Conservation (phyloP, 2,329 filamentous ascomycete species). For the Colletotrichum sp. region DNA sequence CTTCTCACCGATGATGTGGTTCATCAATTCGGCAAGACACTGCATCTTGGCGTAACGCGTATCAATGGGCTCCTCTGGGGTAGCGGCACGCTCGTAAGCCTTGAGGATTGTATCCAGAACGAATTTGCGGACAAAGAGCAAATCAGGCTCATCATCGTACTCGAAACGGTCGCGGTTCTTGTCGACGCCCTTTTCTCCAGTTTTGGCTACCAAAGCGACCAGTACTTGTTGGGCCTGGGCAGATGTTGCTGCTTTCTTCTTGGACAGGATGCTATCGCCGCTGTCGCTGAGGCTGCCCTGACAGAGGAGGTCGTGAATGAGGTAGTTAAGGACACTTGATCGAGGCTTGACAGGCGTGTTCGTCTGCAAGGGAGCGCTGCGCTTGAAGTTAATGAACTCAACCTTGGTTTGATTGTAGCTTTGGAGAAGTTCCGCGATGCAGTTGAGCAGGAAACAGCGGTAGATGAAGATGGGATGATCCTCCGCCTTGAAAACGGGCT, state of each 20-base stretch:
- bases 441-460: constrained; percentile 92
- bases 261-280: constrained; percentile 75
- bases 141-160: constrained; percentile 79
- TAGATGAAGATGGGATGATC: constrained; percentile 97
- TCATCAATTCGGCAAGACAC: constrained; percentile 88
- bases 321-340: constrained; percentile 90
- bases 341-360: constrained; percentile 93
- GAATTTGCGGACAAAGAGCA: constrained; percentile 92
- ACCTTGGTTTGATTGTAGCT: constrained; percentile 96
- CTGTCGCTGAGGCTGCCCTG: constrained; percentile 67
- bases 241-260: constrained; percentile 87
- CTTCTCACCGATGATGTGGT: constrained; percentile 85
- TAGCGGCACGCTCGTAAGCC: constrained; percentile 86
- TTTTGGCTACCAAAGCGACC: constrained; percentile 86
- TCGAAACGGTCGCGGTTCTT: constrained; percentile 63
- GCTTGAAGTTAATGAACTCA: constrained; percentile 99
- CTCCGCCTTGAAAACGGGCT: constrained; percentile 84
- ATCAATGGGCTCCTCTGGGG: constrained; percentile 81
- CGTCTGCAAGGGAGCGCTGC: constrained; percentile 82
- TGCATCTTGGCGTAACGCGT: constrained; percentile 87
- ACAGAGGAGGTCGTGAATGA: constrained; percentile 79
- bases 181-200: constrained; percentile 73
- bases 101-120: constrained; percentile 92
- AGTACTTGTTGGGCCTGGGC: constrained; percentile 85
- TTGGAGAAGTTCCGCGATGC: constrained; percentile 85